A percentile compares a stretch with the other conserved stretches of the same genome.
Evolutionary conservation across 352 stramenopile genomes (phyloP).

Genomic region (Pythium insidiosum): DNA sequence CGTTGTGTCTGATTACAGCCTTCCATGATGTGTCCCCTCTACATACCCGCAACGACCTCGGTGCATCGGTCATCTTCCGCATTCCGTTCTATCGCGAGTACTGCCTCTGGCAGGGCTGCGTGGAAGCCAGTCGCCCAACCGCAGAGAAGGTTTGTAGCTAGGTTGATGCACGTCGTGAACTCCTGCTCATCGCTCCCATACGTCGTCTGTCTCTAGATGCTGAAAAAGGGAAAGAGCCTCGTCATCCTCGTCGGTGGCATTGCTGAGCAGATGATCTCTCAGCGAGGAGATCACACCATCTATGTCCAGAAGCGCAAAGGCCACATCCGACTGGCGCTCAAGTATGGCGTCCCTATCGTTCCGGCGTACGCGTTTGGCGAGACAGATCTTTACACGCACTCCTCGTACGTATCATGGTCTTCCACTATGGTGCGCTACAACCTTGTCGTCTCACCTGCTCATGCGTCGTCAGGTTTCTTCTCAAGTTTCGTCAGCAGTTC

Average conservation of each 20-base stretch:
- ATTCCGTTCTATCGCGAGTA: constrained; percentile 76
- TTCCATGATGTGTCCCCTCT: constrained; percentile 68
- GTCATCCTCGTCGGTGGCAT: constrained; percentile 79
- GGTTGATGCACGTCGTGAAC: no score
- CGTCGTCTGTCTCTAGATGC: constrained; percentile 18
- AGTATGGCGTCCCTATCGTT: constrained; percentile 69
- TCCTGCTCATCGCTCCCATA: no score
- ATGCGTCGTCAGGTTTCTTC: constrained; percentile 26
- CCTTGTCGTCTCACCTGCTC: not conserved
- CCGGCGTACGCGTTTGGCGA: constrained; percentile 78
- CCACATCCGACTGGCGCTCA: constrained; percentile 68
- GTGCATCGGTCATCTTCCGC: constrained; percentile 66
- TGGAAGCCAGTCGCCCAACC: constrained; percentile 56
- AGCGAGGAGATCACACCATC: constrained; percentile 60
- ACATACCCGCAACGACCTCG: constrained; percentile 53
- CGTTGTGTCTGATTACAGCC: constrained; percentile 19
- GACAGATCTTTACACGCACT: constrained; percentile 79
- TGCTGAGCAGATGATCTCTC: constrained; percentile 76
- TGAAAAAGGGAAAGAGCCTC: constrained; percentile 61
- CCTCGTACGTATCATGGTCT: constrained; percentile 23
- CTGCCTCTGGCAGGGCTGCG: constrained; percentile 64
- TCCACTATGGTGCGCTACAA: not conserved
- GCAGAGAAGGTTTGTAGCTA: constrained; percentile 32
- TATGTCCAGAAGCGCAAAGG: constrained; percentile 80
- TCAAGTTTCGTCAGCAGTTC: constrained; percentile 64